phyloP scores from a whole-genome alignment of 805 yeast species.

The Candida succiphila region DNA sequence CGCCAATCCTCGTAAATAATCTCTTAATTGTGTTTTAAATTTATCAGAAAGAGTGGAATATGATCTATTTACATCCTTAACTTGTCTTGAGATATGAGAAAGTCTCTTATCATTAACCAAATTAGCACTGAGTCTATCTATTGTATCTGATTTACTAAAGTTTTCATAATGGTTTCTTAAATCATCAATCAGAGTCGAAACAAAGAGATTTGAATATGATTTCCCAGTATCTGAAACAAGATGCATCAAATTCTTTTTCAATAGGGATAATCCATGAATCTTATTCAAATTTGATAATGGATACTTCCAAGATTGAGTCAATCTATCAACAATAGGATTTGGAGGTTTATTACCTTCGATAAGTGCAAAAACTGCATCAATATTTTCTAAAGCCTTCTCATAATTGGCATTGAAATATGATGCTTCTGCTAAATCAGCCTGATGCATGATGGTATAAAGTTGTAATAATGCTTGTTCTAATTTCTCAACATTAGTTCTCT shows the following conservation, averaged over 20 bases:
- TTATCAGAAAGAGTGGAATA: slow-evolving; percentile 28
- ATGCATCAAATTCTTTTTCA: slow-evolving; percentile 42
- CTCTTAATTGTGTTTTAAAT: slow-evolving; percentile 33
- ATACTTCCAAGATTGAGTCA: slow-evolving; percentile 33
- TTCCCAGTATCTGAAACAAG: slow-evolving; percentile 60
- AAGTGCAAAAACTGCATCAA: slow-evolving; percentile 47
- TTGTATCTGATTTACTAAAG: slow-evolving; percentile 36
- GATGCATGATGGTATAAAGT: slow-evolving; percentile 32
- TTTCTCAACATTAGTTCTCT: slow-evolving; percentile 47
- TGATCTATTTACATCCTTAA: slow-evolving; percentile 18
- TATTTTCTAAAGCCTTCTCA: slow-evolving; percentile 44
- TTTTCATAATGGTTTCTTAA: slow-evolving; percentile 44
- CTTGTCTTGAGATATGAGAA: slow-evolving; percentile 6
- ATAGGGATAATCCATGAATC: slow-evolving; percentile 39
- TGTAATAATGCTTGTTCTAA: slow-evolving; percentile 56
- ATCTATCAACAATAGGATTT: slow-evolving; percentile 15
- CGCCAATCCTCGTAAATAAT: slow-evolving; percentile 43
- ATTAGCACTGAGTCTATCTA: slow-evolving; percentile 33
- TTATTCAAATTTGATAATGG: slow-evolving; percentile 30
- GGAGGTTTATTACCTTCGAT: slow-evolving; percentile 40
- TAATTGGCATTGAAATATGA: slow-evolving; percentile 35
- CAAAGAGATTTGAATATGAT: slow-evolving; percentile 51
- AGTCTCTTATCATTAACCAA: slow-evolving; percentile 5
- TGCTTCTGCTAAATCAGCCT: slow-evolving; percentile 39
- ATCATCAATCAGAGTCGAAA: slow-evolving; percentile 48